A percentile compares a stretch with the other conserved stretches of the same genome.
Evolutionary conservation across 495 filamentous ascomycete genomes (phyloP).

Genomic region (Aspergillus bridgeri): DNA sequence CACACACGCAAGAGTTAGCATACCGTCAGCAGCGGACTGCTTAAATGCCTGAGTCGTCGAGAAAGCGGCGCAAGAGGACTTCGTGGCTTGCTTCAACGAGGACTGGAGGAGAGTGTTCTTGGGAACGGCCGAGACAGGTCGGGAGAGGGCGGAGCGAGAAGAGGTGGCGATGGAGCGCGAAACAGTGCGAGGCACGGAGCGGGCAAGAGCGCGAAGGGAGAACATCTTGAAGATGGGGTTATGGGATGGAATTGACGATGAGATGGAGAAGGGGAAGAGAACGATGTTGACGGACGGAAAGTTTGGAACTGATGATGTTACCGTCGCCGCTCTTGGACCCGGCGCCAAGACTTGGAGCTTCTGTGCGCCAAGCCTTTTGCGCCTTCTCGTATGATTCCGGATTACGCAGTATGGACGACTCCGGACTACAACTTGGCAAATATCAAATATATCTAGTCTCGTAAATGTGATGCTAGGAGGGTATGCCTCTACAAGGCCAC

Average conservation of each 20-base stretch:
- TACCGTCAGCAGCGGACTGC: constrained; percentile 57
- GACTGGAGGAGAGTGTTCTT: constrained; percentile 46
- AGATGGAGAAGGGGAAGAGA: constrained; percentile 18
- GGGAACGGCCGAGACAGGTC: constrained; percentile 46
- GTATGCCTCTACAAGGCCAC: not conserved
- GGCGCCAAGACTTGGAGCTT: constrained; percentile 30
- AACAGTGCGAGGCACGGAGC: constrained; percentile 66
- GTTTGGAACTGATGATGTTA: constrained; percentile 36
- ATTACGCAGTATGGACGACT: no score
- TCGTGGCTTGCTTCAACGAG: constrained; percentile 48
- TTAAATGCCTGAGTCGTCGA: constrained; percentile 62
- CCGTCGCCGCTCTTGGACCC: constrained; percentile 15
- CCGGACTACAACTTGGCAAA: no score
- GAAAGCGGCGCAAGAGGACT: constrained; percentile 64
- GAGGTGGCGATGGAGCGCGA: constrained; percentile 56
- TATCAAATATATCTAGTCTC: no score
- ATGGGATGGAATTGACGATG: constrained; percentile 8
- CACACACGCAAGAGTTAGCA: constrained; percentile 6
- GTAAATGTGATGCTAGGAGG: not conserved
- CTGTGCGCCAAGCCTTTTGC: not conserved
- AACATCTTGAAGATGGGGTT: constrained; percentile 57
- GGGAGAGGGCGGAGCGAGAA: constrained; percentile 39
- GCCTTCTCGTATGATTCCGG: not conserved
- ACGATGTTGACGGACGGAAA: constrained; percentile 18
- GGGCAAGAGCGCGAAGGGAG: constrained; percentile 67